Percentiles rank a stretch among this genome's conserved stretches.
Evolutionary conservation across 441 rosid species (phyloP).

Genomic region (Adansonia gregorii): DNA sequence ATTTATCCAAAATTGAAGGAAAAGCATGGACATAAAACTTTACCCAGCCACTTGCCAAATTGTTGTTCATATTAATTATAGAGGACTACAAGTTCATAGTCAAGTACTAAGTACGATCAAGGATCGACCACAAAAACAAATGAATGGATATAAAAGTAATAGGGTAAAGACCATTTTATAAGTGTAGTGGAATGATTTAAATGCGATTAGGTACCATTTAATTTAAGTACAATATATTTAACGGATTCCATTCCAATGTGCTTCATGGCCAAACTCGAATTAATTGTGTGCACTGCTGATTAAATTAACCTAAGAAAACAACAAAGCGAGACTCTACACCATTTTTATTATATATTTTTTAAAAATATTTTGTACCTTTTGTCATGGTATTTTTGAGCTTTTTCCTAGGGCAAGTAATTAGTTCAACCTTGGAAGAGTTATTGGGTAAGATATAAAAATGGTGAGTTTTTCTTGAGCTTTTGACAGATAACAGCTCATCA

Average conservation of each 20-base stretch:
- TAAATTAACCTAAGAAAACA: background rate
- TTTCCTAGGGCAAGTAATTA: too few relatives aligned
- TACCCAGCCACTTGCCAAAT: background rate
- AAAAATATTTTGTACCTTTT: too few relatives aligned
- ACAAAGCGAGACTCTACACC: background rate
- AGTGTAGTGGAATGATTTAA: background rate
- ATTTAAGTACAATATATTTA: background rate
- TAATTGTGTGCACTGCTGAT: background rate
- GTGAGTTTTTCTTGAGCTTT: too few relatives aligned
- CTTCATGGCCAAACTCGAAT: background rate
- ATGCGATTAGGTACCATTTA: background rate
- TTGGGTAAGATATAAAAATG: too few relatives aligned
- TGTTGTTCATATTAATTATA: background rate
- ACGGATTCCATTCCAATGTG: background rate
- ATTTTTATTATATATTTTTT: too few relatives aligned
- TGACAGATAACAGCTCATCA: too few relatives aligned
- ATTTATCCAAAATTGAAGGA: background rate
- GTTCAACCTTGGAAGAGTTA: too few relatives aligned
- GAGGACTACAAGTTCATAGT: background rate
- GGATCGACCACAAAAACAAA: background rate
- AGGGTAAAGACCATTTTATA: background rate
- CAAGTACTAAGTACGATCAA: background rate
- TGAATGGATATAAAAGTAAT: background rate
- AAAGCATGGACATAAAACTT: background rate
- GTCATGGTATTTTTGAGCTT: too few relatives aligned